Conservation (phyloP, 2,329 filamentous ascomycete genomes). For the Fusarium xylarioides region DNA sequence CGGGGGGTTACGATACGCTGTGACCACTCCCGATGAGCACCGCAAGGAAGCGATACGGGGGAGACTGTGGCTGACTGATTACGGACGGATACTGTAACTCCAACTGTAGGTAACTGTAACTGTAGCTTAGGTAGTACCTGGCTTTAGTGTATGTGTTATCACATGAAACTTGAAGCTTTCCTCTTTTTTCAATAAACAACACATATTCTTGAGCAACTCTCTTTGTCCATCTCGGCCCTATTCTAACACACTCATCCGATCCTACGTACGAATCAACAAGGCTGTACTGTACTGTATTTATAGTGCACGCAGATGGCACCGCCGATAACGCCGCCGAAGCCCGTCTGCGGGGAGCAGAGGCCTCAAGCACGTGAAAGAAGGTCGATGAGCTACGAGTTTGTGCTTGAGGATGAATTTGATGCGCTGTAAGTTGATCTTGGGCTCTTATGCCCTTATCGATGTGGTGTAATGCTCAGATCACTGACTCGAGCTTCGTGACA, state of each 20-base stretch:
- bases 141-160: constrained; percentile 15
- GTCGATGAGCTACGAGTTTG: constrained; percentile 47
- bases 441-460: too few species aligned
- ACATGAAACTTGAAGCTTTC: constrained; percentile 13
- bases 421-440: constrained; percentile 56
- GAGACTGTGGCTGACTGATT: neutral
- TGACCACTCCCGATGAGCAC: constrained; percentile 16
- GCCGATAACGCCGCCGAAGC: constrained; percentile 27
- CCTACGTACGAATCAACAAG: neutral
- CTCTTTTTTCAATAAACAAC: constrained; percentile 5
- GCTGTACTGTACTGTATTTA: neutral
- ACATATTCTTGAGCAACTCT: neutral
- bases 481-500: constrained; percentile 18
- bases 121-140: neutral
- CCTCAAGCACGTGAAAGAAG: constrained; percentile 32
- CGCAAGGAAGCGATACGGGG: neutral
- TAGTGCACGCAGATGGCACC: constrained; percentile 23
- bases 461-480: neutral
- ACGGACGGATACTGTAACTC: neutral
- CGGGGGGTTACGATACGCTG: constrained; percentile 32
- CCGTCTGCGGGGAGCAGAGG: constrained; percentile 30
- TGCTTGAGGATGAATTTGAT: constrained; percentile 63
- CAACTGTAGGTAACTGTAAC: neutral
- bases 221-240: neutral
- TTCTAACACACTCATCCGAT: neutral